Evolutionary conservation across 768 basidiomycete genomes (phyloP).

Genomic region (Xerocomus potaroensis): DNA sequence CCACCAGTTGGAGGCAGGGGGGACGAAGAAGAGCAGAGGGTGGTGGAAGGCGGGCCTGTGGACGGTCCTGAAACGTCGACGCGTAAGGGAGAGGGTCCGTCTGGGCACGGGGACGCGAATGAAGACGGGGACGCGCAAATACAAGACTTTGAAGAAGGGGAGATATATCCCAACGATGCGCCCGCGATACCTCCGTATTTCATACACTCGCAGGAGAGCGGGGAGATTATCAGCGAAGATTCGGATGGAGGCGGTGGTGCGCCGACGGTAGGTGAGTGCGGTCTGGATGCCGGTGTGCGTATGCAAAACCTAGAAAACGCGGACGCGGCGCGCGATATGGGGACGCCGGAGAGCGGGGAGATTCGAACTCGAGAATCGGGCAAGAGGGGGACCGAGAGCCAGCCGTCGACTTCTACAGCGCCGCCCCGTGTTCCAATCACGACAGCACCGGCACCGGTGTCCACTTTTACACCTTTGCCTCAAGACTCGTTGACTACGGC

Average conservation of each 20-base stretch:
- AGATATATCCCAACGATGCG: constrained; percentile 9
- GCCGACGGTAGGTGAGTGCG: neutral
- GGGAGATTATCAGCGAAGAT: constrained; percentile 15
- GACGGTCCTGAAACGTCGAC: neutral
- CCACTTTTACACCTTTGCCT: neutral
- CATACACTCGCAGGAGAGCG: constrained; percentile 9
- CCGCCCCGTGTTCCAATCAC: neutral
- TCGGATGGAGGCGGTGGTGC: neutral
- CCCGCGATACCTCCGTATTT: neutral
- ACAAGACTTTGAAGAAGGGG: constrained; percentile 11
- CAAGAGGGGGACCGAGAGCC: neutral
- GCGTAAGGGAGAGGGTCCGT: neutral
- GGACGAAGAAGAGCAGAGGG: neutral
- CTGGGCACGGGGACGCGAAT: neutral
- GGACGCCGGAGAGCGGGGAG: neutral
- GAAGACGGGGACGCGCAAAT: neutral
- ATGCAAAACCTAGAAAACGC: neutral
- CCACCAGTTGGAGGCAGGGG: neutral
- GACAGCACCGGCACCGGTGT: neutral
- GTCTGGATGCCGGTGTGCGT: neutral
- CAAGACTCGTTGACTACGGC: neutral
- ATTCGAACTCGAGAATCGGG: neutral
- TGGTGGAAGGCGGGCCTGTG: neutral
- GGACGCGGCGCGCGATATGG: neutral
- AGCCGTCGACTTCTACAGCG: neutral